Conservation (phyloP, 2,329 filamentous ascomycete species). For the Verticillium nonalfalfae region DNA sequence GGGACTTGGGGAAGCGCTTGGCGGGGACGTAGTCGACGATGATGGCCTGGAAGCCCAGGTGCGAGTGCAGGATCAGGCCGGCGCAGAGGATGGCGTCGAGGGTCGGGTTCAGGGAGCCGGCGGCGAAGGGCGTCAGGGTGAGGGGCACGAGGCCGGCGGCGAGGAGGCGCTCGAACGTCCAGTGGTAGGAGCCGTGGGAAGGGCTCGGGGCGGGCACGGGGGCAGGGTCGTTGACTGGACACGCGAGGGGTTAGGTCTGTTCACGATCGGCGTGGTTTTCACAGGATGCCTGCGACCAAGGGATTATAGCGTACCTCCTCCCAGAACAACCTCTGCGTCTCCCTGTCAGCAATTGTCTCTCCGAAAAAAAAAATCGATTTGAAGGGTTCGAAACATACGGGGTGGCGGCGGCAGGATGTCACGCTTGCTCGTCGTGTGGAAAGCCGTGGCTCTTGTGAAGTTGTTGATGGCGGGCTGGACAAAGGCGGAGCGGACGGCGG, state of each 20-base stretch:
- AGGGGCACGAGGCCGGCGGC: slow-evolving; percentile 79
- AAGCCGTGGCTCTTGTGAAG: slow-evolving; percentile 61
- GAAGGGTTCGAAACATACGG: slow-evolving; percentile 56
- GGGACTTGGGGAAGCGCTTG: slow-evolving; percentile 60
- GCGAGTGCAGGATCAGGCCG: slow-evolving; percentile 81
- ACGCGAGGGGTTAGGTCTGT: slow-evolving; percentile 8
- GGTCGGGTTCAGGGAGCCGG: slow-evolving; percentile 83
- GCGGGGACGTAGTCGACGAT: slow-evolving; percentile 88
- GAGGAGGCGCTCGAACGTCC: slow-evolving; percentile 88
- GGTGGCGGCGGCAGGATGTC: slow-evolving; percentile 77
- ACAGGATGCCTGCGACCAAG: background rate
- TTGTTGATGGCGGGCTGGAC: slow-evolving; percentile 21
- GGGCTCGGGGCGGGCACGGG: slow-evolving; percentile 66
- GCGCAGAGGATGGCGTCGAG: slow-evolving; percentile 82
- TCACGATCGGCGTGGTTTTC: background rate
- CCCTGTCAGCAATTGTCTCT: slow-evolving; percentile 30
- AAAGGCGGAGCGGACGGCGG: slow-evolving; percentile 17
- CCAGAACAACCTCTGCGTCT: slow-evolving; percentile 62
- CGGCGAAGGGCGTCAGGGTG: slow-evolving; percentile 84
- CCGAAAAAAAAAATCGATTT: background rate
- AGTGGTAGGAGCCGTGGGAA: slow-evolving; percentile 93
- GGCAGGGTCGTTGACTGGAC: slow-evolving; percentile 77
- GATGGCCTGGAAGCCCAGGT: slow-evolving; percentile 88
- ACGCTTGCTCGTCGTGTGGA: slow-evolving; percentile 76
- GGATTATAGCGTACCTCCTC: slow-evolving; percentile 53